Conservation (phyloP, 768 basidiomycete genomes). For the Psilocybe subaeruginosa region DNA sequence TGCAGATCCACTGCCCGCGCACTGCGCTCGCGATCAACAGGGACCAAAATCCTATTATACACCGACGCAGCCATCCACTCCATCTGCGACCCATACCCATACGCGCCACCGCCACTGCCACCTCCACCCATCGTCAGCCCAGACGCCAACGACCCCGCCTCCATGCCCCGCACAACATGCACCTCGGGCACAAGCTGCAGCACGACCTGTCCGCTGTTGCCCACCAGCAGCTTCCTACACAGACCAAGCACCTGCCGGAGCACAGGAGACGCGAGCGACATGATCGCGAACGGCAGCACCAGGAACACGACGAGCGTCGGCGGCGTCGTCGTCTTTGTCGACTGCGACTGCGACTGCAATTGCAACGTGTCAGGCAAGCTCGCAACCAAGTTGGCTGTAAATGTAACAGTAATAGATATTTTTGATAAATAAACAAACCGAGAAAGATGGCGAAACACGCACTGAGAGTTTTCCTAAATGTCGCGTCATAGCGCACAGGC, state of each 20-base stretch:
- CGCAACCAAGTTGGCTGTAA: constrained; percentile 52
- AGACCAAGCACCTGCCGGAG: constrained; percentile 74
- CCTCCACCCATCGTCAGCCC: no score
- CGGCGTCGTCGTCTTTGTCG: constrained; percentile 10
- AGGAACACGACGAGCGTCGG: constrained; percentile 68
- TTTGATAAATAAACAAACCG: background rate
- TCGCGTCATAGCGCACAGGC: constrained; percentile 62
- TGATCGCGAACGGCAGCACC: constrained; percentile 58
- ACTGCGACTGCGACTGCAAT: background rate
- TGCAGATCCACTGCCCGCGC: background rate
- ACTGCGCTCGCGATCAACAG: constrained; percentile 60
- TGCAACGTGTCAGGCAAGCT: constrained; percentile 33
- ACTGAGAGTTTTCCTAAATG: constrained; percentile 72
- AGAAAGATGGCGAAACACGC: constrained; percentile 18
- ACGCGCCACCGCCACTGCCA: no score
- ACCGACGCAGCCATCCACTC: constrained; percentile 61
- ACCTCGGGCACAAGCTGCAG: constrained; percentile 79
- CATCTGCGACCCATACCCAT: constrained; percentile 39
- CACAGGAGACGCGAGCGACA: constrained; percentile 65
- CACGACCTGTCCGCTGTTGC: constrained; percentile 50
- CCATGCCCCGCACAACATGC: constrained; percentile 50
- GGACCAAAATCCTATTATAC: constrained; percentile 70
- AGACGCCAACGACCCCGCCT: constrained; percentile 9
- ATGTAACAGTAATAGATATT: background rate
- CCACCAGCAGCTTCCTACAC: constrained; percentile 54